Conservation (phyloP, 1,284 basidiomycete species). For the Hemileia vastatrix region DNA sequence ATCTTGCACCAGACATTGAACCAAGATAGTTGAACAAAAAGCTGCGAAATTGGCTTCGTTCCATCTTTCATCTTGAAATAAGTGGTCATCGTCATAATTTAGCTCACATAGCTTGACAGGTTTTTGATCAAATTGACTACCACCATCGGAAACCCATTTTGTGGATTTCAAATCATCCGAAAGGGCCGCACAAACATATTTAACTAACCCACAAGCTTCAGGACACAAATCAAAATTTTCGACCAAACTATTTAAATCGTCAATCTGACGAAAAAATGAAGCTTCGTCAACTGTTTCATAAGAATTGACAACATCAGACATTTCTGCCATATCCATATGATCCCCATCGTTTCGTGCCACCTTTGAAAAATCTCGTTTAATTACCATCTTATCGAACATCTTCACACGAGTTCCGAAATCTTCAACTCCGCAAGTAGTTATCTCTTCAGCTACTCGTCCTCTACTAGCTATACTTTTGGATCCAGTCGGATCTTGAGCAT, state of each 20-base stretch:
- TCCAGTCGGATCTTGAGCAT: conserved; percentile 82
- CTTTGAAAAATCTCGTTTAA: conserved; percentile 7
- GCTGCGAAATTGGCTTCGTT: conserved; percentile 47
- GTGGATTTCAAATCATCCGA: too few species aligned
- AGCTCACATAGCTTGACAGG: background rate
- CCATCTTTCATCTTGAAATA: conserved; percentile 8
- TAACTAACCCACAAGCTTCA: conserved; percentile 14
- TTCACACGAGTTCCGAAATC: conserved; percentile 7
- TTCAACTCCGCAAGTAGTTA: conserved; percentile 20
- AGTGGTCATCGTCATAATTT: background rate
- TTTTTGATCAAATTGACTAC: conserved; percentile 1
- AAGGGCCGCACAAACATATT: conserved; percentile 20
- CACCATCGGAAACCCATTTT: too few species aligned
- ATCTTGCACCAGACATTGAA: conserved; percentile 81
- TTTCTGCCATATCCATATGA: background rate
- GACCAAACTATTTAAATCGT: conserved; percentile 13
- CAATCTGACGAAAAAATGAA: background rate
- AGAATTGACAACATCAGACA: conserved; percentile 21
- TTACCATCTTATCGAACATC: background rate
- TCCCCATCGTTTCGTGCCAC: conserved; percentile 7
- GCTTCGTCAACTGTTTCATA: conserved; percentile 22
- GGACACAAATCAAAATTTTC: conserved; percentile 19
- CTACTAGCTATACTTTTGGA: conserved; percentile 59
- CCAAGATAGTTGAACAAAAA: conserved; percentile 62
- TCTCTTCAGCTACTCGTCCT: conserved; percentile 21